phyloP scores from a whole-genome alignment of 2,329 filamentous ascomycete species.

The Diaporthe australafricana region DNA sequence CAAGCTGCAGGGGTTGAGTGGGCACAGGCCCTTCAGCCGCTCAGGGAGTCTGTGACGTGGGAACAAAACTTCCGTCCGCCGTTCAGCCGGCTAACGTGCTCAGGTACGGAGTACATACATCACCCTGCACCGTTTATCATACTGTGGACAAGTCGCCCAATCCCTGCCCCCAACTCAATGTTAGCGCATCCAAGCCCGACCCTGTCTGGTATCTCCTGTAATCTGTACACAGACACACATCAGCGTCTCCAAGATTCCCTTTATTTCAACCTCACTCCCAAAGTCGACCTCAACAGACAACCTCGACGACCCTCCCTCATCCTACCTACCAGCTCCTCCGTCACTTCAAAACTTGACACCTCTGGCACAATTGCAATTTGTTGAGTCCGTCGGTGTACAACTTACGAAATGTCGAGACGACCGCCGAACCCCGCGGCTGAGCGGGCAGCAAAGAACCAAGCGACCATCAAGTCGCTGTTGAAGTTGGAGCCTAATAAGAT shows the following conservation, averaged over 20 bases:
- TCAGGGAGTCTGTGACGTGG: too few species aligned
- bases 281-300: neutral
- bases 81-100: too few species aligned
- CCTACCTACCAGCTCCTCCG: neutral
- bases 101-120: too few species aligned
- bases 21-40: too few species aligned
- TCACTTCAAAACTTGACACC: neutral
- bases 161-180: neutral
- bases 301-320: neutral
- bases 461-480: slow-evolving; percentile 92
- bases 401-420: slow-evolving; percentile 77
- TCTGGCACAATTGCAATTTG: neutral
- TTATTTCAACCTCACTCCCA: neutral
- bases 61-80: too few species aligned
- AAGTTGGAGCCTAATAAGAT: slow-evolving; percentile 97
- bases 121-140: too few species aligned
- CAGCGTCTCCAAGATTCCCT: slow-evolving; percentile 13
- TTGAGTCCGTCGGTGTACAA: slow-evolving; percentile 38
- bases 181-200: neutral
- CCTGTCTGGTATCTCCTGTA: slow-evolving; percentile 7
- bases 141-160: neutral
- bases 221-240: slow-evolving; percentile 21
- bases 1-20: too few species aligned
- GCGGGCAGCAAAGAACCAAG: slow-evolving; percentile 91
- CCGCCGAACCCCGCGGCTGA: slow-evolving; percentile 82